These are phyloP conservation scores for Luvunga scandens DNA, from an alignment of 345 rosid species.

Conservation along the genomic window DNA sequence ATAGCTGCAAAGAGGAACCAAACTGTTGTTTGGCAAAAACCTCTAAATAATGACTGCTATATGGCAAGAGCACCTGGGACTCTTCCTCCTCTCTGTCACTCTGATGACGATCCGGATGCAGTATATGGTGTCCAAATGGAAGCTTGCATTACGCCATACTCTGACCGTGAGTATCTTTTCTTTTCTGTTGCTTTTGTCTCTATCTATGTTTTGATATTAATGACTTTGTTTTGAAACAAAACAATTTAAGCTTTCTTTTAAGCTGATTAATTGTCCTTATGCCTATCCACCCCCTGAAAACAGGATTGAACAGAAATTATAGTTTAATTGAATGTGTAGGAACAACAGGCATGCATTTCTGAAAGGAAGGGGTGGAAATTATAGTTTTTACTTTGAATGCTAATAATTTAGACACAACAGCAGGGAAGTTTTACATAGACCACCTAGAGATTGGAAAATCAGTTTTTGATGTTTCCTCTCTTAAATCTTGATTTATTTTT, in stretches of 20 bases:
- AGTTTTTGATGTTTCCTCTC: not conserved
- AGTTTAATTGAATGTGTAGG: not conserved
- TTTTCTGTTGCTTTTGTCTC: constrained; percentile 3
- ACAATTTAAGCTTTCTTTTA: not conserved
- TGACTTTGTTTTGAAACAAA: not conserved
- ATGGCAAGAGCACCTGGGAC: constrained; percentile 74
- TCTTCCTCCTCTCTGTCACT: constrained; percentile 84
- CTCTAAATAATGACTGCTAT: constrained; percentile 87
- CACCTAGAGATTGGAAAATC: not conserved
- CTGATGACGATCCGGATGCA: constrained; percentile 93
- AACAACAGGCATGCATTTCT: not conserved
- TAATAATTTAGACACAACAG: not conserved
- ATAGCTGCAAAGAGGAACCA: constrained; percentile 88
- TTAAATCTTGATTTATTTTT: not conserved
- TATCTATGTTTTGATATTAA: not conserved
- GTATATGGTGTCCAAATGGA: constrained; percentile 82
- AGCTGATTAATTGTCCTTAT: not conserved
- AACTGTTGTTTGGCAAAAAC: constrained; percentile 97
- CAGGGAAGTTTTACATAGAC: not conserved
- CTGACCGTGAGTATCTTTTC: constrained; percentile 65
- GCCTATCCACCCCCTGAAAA: not conserved
- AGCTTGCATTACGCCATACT: constrained; percentile 86
- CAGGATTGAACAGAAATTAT: not conserved
- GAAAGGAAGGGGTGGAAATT: not conserved
- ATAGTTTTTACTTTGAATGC: not conserved